Base-by-base conservation (phyloP, 1,139 yeast species). In the Nakaseomyces bracarensis region DNA sequence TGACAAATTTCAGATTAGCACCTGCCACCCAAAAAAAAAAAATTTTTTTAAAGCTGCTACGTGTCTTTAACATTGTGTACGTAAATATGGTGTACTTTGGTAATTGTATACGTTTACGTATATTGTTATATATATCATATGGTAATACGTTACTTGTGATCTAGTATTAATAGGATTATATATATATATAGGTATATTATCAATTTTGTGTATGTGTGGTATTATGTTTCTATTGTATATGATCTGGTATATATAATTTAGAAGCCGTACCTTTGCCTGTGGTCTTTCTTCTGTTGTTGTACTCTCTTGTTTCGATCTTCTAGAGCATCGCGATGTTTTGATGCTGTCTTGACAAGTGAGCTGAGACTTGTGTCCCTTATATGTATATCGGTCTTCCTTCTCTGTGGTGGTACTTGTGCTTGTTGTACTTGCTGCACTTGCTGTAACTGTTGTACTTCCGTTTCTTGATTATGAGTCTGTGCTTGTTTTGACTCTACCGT, bases 301-400 rank as follows among this genome's bases (percentile, higher is more conserved):
- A 52, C 53, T 6, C 49, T 46, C 23, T 58, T 55, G 38, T 60
- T 58, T 15, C 59, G 49, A 36, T 48, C 52, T n/a, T 50, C 43
- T 3, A 63, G 45, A 1, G 63, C 46, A 1, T 54, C 61, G 21
- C 56, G 49, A 29, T 64, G 60, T 36, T 48, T 50, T 21, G 53
- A 34, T 1, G 68, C 68, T 43, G 63, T 63, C 43, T 55, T 59
- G 14, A 64, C 50, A 34, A 64, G 44, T 1, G 66, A 54, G 9
- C 54, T 49, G 39, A 64, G 46, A 41, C 63, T 65, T 38, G 63
- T 63, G 44, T 52, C 58, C 7, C 50, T 46, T 41, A 61, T 60
- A 18, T 58, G 47, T 2, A 62, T 56, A 0, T 51, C 40, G 8
- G 54, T 52, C 2, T 57, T 46, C 6, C 46, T 31, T 40, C 47